These are phyloP conservation scores for Trypanosoma platydactyli DNA, from an alignment of 208 protist genomes.

Conservation along the genomic window DNA sequence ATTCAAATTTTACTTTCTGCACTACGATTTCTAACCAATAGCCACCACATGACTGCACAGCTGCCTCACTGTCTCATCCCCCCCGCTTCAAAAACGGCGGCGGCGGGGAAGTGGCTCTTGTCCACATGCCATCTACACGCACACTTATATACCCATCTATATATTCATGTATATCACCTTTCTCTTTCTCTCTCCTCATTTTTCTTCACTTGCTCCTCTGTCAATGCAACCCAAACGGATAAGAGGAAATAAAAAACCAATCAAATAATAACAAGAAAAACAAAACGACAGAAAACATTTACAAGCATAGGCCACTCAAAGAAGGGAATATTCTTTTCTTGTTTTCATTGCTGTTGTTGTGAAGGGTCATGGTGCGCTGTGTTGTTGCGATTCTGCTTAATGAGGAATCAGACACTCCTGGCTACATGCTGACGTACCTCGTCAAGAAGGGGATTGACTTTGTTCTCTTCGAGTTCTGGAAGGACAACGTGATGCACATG, in stretches of 20 bases:
- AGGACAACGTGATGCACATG: constrained; percentile 6
- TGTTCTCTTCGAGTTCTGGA: constrained; percentile 26
- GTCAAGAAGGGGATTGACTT: constrained; percentile 24
- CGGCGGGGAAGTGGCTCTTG: neutral
- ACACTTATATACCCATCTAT: too few relatives aligned
- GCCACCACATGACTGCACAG: too few relatives aligned
- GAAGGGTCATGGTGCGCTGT: constrained; percentile 3
- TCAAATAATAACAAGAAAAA: constrained; percentile 1
- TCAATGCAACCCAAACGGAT: too few relatives aligned
- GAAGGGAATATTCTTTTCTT: neutral
- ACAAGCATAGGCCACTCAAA: neutral
- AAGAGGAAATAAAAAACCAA: constrained; percentile 4
- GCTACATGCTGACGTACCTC: constrained; percentile 30
- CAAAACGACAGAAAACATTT: neutral
- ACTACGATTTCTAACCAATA: constrained; percentile 54
- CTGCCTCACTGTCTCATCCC: too few relatives aligned
- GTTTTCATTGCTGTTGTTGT: neutral
- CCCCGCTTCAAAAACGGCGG: neutral
- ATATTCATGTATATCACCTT: too few relatives aligned
- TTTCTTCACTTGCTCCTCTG: neutral
- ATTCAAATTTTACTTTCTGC: constrained; percentile 91
- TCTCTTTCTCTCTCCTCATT: neutral
- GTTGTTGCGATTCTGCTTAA: constrained; percentile 32
- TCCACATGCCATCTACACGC: too few relatives aligned
- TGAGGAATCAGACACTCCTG: constrained; percentile 24